Base-by-base conservation (phyloP, 805 yeast genomes). In the Debaryomyces tyrocola region DNA sequence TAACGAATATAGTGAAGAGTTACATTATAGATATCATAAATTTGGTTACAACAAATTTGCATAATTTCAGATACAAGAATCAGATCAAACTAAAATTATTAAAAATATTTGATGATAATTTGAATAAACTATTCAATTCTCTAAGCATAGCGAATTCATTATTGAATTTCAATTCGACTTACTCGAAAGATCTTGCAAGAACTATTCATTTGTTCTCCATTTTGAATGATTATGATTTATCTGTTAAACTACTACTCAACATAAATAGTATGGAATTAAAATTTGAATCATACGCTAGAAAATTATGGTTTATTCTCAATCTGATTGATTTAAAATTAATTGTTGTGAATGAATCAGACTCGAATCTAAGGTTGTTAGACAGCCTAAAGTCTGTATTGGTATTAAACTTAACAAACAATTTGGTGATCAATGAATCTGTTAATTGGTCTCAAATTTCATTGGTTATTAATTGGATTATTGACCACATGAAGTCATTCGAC, bases 221-320 rank as follows among this genome's bases (percentile, higher is more conserved):
- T 7, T 45, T 70, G 14, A 67, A 66, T 46, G 75, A 70, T 51
- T 62, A 63, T 47, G 75, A 69, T 38, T 51, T 70, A 10, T 48
- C 67, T 9, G 43, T 51, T 17, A 67, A 65, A 43, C 50, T 70
- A 35, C 53, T 56, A n/a, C 44, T 66, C 2, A 58, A 58, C 41
- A 43, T 60, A 5, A 45, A 53, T 6, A 52, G 50, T 17, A 45
- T 51, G 40, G 60, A 57, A 38, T 57, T 69, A 17, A 59, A 55
- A 28, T 59, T 72, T 29, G 74, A 69, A 40, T 56, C 62, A 20
- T 50, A 53, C 14, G 58, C 67, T 20, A 52, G 68, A 40, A 66
- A 62, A 47, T 40, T 70, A 6, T 68, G 71, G 64, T 67, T 63
- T 43, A 50, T 69, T 7, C 24, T 39, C 6, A 29, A 10, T 4